Percentiles rank a stretch among this genome's conserved stretches.
Conservation (phyloP, 1,139 yeast species). For the Zygoascus meyerae region DNA sequence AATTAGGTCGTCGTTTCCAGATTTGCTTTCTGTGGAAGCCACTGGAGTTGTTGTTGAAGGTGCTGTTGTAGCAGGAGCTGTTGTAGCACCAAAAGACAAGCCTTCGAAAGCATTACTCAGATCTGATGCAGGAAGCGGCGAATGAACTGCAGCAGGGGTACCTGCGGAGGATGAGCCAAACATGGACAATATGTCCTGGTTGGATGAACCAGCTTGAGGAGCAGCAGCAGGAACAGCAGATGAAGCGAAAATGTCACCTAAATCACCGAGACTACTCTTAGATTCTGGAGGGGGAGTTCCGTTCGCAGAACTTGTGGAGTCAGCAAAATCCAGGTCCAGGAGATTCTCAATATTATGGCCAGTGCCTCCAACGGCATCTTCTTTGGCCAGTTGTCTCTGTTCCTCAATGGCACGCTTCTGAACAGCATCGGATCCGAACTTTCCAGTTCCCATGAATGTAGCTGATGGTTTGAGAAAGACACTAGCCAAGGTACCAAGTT, state of each 20-base stretch:
- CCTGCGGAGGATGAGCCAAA: conserved; percentile 20
- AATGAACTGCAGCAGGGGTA: conserved; percentile 20
- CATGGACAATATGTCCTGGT: conserved; percentile 31
- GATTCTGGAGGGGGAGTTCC: conserved; percentile 21
- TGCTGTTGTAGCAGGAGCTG: conserved; percentile 11
- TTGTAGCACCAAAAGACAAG: conserved; percentile 17
- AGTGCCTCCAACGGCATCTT: conserved; percentile 50
- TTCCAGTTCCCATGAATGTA: conserved; percentile 51
- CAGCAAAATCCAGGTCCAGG: conserved; percentile 71
- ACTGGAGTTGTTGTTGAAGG: conserved; percentile 15
- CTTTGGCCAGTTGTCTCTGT: conserved; percentile 68
- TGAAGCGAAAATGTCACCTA: conserved; percentile 32
- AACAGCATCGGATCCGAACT: conserved; percentile 40
- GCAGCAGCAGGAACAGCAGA: conserved; percentile 23
- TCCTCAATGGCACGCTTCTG: conserved; percentile 63
- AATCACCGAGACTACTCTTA: conserved; percentile 27
- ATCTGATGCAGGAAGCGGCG: conserved; percentile 22
- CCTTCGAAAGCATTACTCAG: conserved; percentile 24
- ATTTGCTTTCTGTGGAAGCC: conserved; percentile 18
- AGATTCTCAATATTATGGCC: conserved; percentile 65
- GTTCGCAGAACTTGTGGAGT: conserved; percentile 18
- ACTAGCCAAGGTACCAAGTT: conserved; percentile 79
- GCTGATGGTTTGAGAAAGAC: conserved; percentile 83
- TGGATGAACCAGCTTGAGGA: conserved; percentile 17
- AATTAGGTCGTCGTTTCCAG: conserved; percentile 47